Evolutionary conservation across 192 early-diverging fungal species (phyloP).

Genomic region (Mortierella antarctica): DNA sequence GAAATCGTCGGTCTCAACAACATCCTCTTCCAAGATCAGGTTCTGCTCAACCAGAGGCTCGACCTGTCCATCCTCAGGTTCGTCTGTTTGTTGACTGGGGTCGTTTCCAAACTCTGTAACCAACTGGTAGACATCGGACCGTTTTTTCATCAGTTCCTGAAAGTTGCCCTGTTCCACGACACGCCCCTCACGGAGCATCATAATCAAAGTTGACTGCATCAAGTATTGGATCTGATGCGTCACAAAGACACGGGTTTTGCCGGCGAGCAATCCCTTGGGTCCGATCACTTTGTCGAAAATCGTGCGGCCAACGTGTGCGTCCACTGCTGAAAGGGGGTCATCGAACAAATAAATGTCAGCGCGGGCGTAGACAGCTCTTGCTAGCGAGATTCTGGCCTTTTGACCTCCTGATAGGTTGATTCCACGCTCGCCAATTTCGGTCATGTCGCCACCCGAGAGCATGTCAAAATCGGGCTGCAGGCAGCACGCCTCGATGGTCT

Average conservation of each 20-base stretch:
- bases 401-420: constrained; percentile 95
- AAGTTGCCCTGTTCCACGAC: constrained; percentile 77
- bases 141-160: constrained; percentile 69
- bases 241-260: constrained; percentile 84
- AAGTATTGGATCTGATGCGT: constrained; percentile 86
- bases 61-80: constrained; percentile 7
- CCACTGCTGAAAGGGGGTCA: constrained; percentile 70
- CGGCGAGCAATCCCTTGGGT: constrained; percentile 82
- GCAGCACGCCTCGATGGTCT: constrained; percentile 83
- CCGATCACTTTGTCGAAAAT: constrained; percentile 93
- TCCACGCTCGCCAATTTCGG: constrained; percentile 93
- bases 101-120: constrained; percentile 80
- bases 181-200: constrained; percentile 80
- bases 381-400: constrained; percentile 75
- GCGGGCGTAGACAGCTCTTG: constrained; percentile 89
- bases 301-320: constrained; percentile 67
- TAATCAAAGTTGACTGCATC: constrained; percentile 68
- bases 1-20: constrained; percentile 19
- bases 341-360: constrained; percentile 72
- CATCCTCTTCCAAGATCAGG: constrained; percentile 27
- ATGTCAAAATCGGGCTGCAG: constrained; percentile 87
- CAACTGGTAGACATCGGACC: constrained; percentile 71
- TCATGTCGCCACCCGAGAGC: constrained; percentile 86
- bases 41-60: constrained; percentile 27
- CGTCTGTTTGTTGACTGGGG: constrained; percentile 5